Evolutionary conservation across 1,139 yeast species (phyloP), one percentile per base, ranked within the genome.

Genomic region (Blastobotrys serpentis): DNA sequence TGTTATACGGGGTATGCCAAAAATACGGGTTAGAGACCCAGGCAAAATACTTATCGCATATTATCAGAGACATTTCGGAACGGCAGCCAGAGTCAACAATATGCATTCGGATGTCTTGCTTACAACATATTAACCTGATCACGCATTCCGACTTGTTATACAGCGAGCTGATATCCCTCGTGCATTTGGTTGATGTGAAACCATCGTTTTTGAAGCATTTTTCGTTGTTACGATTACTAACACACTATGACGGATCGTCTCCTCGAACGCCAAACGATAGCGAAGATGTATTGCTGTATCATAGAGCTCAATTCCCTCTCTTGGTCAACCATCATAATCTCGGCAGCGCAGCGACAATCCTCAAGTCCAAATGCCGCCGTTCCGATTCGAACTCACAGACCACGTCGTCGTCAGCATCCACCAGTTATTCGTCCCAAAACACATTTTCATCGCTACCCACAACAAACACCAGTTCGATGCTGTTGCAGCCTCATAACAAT

Each of bases 161-260:
- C 30, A 21, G 30, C 14, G 23, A 33, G 29, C 23, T 36, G 13
- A 38, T 43, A 4, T 41, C 49, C 13, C 19, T 48, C 30, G 30
- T 51, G 11, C 52, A 51, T 37, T 38, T 51, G 45, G 51, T 51
- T 22, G 54, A 52, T 29, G 42, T 51, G 8, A 33, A 42, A 19
- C 49, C 43, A 21, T 42, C 48, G 25, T 48, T 51, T 38, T 30
- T 52, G 25, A 41, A 44, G 25, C 48, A 46, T 33, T 32, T 46
- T 21, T 37, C 48, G 2, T 34, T 45, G 46, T 25, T 49, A 23
- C 34, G 45, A 5, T 22, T 49, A 19, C 34, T 45, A 18, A 40
- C 53, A 3, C 47, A 49, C 17, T 46, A 34, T 25, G 49, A 51
- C 33, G 47, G 51, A 7, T 38, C 50, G 23, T 47, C 49, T 23